A percentile compares a stretch with the other conserved stretches of the same genome.
These are phyloP conservation scores for Leccinum disarticulatum DNA, from an alignment of 768 basidiomycete genomes.

Conservation along the genomic window DNA sequence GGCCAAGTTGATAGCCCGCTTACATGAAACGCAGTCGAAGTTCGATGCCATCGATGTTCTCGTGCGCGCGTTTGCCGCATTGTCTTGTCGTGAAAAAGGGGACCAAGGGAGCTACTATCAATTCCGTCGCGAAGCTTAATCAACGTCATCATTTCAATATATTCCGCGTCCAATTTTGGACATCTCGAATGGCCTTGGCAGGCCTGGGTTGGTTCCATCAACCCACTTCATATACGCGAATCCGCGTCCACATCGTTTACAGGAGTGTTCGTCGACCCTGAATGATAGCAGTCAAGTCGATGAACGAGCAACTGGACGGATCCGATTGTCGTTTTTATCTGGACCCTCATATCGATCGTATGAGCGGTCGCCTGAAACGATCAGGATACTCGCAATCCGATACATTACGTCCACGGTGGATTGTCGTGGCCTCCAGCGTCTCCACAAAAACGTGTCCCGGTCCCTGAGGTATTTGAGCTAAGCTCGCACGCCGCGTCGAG, in stretches of 20 bases:
- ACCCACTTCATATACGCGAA: background rate
- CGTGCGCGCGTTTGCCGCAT: constrained; percentile 25
- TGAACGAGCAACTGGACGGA: background rate
- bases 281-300: background rate
- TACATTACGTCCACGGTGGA: constrained; percentile 22
- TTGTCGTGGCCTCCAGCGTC: constrained; percentile 21
- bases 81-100: constrained; percentile 16
- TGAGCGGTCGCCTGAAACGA: constrained; percentile 8
- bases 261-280: background rate
- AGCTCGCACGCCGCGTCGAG: constrained; percentile 6
- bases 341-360: constrained; percentile 9
- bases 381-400: constrained; percentile 7
- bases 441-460: constrained; percentile 26
- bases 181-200: background rate
- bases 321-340: constrained; percentile 6
- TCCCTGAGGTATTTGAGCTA: constrained; percentile 28
- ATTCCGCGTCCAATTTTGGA: constrained; percentile 4
- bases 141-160: constrained; percentile 19
- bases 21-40: constrained; percentile 22
- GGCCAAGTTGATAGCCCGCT: constrained; percentile 2
- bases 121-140: constrained; percentile 16
- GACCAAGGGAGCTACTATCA: constrained; percentile 10
- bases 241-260: background rate
- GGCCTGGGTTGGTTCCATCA: background rate
- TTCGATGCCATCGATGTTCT: constrained; percentile 9